Conservation (phyloP, 2,329 filamentous ascomycete genomes). For the Aureobasidium sp. region DNA sequence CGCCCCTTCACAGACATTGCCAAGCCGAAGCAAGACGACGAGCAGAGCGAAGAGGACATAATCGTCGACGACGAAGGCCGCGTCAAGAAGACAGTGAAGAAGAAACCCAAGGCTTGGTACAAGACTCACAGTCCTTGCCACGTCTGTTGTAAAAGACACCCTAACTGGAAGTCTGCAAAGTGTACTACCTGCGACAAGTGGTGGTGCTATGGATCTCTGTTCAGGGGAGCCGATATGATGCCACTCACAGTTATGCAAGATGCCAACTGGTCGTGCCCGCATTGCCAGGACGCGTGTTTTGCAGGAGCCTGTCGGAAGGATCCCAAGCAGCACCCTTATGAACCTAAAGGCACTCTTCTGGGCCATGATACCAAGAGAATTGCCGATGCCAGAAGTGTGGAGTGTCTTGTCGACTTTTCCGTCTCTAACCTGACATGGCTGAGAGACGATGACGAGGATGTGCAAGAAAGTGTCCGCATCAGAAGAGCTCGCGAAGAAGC, state of each 20-base stretch:
- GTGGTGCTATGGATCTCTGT: slow-evolving; percentile 92
- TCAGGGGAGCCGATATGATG: slow-evolving; percentile 83
- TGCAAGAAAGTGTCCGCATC: slow-evolving; percentile 31
- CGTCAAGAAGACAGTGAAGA: slow-evolving; percentile 59
- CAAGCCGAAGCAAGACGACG: slow-evolving; percentile 47
- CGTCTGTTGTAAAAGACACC: slow-evolving; percentile 73
- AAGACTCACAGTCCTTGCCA: slow-evolving; percentile 60
- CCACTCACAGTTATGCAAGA: slow-evolving; percentile 76
- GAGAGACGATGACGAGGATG: slow-evolving; percentile 44
- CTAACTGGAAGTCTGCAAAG: slow-evolving; percentile 74
- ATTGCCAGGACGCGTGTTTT: slow-evolving; percentile 79
- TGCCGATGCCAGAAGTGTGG: slow-evolving; percentile 84
- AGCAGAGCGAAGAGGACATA: slow-evolving; percentile 44
- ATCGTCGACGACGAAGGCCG: slow-evolving; percentile 59
- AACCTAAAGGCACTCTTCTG: slow-evolving; percentile 77
- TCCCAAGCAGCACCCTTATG: slow-evolving; percentile 66
- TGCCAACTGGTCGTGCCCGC: slow-evolving; percentile 80
- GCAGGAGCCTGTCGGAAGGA: slow-evolving; percentile 70
- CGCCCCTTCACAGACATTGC: slow-evolving; percentile 79
- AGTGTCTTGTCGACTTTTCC: slow-evolving; percentile 84
- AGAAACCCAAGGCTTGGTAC: slow-evolving; percentile 44
- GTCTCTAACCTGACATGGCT: slow-evolving; percentile 84
- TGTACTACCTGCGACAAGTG: slow-evolving; percentile 69
- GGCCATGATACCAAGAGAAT: slow-evolving; percentile 88
- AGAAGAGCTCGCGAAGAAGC: slow-evolving; percentile 46